These are phyloP conservation scores for Schwanniomyces pseudopolymorphus DNA, from an alignment of 805 yeast genomes.

Conservation along the genomic window DNA sequence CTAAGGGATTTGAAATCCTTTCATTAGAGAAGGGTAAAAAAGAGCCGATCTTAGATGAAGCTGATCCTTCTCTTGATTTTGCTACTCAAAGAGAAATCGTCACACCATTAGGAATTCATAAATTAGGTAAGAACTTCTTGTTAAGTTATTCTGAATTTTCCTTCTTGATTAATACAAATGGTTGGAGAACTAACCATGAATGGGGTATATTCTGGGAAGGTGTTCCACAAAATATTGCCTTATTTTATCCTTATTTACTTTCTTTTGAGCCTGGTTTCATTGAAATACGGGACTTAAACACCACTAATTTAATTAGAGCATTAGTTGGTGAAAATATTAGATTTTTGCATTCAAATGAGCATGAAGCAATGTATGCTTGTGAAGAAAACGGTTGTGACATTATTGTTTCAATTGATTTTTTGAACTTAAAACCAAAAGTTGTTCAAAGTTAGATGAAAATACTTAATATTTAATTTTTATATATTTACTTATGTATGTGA, in stretches of 20 bases:
- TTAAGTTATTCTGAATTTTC: constrained; percentile 91
- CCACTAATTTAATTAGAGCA: constrained; percentile 82
- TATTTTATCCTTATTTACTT: constrained; percentile 89
- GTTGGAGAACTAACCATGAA: constrained; percentile 93
- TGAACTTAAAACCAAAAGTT: constrained; percentile 52
- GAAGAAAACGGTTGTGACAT: constrained; percentile 91
- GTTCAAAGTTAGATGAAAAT: neutral
- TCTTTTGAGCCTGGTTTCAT: constrained; percentile 90
- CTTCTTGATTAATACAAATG: constrained; percentile 89
- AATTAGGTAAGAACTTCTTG: constrained; percentile 84
- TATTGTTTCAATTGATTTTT: constrained; percentile 88
- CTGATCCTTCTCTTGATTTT: constrained; percentile 94
- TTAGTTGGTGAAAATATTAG: constrained; percentile 90
- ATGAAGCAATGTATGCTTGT: constrained; percentile 89
- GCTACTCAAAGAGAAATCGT: constrained; percentile 76
- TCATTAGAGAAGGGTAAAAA: constrained; percentile 79
- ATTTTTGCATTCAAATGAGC: constrained; percentile 83
- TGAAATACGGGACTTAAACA: constrained; percentile 88
- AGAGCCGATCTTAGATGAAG: constrained; percentile 93
- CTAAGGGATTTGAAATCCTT: constrained; percentile 94
- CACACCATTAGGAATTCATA: constrained; percentile 88
- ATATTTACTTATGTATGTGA: neutral
- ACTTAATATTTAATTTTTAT: neutral
- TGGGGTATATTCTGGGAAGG: constrained; percentile 99
- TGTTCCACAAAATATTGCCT: constrained; percentile 84